Evolutionary conservation across 805 yeast genomes (phyloP).

Genomic region (Lipomyces yamadae): DNA sequence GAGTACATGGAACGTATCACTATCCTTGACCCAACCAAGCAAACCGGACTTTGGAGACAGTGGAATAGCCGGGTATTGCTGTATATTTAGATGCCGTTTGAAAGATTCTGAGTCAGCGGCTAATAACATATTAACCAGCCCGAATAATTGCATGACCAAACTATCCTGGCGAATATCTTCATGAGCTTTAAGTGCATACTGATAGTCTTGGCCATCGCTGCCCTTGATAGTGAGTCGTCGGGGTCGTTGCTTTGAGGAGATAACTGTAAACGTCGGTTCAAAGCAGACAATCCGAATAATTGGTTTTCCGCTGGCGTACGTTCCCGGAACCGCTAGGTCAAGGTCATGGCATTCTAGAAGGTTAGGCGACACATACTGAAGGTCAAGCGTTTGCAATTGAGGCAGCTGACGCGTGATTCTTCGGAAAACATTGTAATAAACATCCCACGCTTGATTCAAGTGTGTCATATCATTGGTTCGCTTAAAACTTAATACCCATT

Average conservation of each 20-base stretch:
- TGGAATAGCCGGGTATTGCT: slow-evolving; percentile 91
- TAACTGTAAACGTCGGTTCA: slow-evolving; percentile 83
- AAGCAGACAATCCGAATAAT: slow-evolving; percentile 72
- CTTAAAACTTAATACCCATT: slow-evolving; percentile 87
- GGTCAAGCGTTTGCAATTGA: slow-evolving; percentile 79
- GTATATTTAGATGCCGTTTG: slow-evolving; percentile 92
- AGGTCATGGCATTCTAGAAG: slow-evolving; percentile 76
- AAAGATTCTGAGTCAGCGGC: slow-evolving; percentile 93
- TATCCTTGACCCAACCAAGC: slow-evolving; percentile 95
- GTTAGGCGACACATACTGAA: slow-evolving; percentile 93
- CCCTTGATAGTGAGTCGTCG: slow-evolving; percentile 80
- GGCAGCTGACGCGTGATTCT: slow-evolving; percentile 88
- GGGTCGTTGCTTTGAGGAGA: slow-evolving; percentile 95
- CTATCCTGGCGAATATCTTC: slow-evolving; percentile 98
- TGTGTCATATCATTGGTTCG: slow-evolving; percentile 85
- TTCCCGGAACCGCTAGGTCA: slow-evolving; percentile 91
- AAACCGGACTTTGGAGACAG: slow-evolving; percentile 96
- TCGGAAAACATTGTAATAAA: slow-evolving; percentile 90
- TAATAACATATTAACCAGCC: slow-evolving; percentile 87
- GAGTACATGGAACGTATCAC: slow-evolving; percentile 93
- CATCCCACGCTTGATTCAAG: slow-evolving; percentile 97
- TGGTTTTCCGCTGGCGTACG: slow-evolving; percentile 83
- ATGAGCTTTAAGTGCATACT: slow-evolving; percentile 85
- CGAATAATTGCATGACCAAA: slow-evolving; percentile 96
- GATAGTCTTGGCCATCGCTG: slow-evolving; percentile 89